Conservation (phyloP, 2,329 filamentous ascomycete genomes). For the Elsinoe perseae region DNA sequence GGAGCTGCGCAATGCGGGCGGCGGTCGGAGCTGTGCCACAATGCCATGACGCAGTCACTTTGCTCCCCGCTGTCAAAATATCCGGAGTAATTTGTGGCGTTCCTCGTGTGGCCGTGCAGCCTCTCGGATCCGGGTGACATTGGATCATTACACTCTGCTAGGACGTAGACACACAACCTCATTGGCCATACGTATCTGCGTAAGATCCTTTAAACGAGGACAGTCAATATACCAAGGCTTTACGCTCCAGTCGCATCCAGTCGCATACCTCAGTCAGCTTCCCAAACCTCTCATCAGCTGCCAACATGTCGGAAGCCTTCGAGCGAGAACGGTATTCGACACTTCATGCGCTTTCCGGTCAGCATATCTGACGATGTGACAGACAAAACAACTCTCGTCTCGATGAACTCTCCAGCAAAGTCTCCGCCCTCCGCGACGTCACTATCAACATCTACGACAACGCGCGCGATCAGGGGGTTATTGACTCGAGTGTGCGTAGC, state of each 20-base stretch:
- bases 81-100: constrained; percentile 12
- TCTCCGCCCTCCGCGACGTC: constrained; percentile 82
- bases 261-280: background rate
- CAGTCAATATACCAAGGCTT: too few species aligned
- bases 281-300: background rate
- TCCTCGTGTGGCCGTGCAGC: background rate
- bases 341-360: constrained; percentile 7
- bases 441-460: constrained; percentile 98
- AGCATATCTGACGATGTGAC: constrained; percentile 18
- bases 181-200: background rate
- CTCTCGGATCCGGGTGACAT: background rate
- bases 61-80: background rate
- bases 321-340: constrained; percentile 49
- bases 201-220: too few species aligned
- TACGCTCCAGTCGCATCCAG: background rate
- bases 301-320: constrained; percentile 50
- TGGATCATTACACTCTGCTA: background rate
- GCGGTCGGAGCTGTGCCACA: background rate
- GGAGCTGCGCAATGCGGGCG: constrained; percentile 9
- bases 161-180: background rate
- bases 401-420: constrained; percentile 82
- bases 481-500: constrained; percentile 72
- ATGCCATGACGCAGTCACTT: constrained; percentile 1
- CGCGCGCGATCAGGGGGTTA: constrained; percentile 76
- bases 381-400: constrained; percentile 93